Percentiles rank a stretch among this genome's conserved stretches.
Evolutionary conservation across 768 basidiomycete genomes (phyloP).

Genomic region (Leucogyrophana mollusca): DNA sequence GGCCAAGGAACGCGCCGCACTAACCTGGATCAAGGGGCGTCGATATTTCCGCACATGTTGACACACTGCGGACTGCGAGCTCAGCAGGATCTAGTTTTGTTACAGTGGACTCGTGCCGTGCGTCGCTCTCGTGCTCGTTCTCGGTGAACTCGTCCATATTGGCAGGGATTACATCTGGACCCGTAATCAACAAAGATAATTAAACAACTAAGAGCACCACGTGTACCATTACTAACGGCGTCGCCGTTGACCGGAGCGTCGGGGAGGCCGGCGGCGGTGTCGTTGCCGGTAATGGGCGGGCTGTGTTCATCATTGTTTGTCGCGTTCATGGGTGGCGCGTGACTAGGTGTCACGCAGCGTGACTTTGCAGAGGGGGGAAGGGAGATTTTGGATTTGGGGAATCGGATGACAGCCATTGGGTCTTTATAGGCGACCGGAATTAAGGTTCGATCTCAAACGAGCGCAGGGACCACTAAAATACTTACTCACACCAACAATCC

Average conservation of each 20-base stretch:
- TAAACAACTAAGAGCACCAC: conserved; percentile 31
- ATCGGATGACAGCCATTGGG: conserved; percentile 64
- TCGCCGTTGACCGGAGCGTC: conserved; percentile 12
- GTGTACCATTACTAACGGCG: conserved; percentile 38
- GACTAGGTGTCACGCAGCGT: conserved; percentile 66
- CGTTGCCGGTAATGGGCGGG: conserved; percentile 27
- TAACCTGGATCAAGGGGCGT: conserved; percentile 53
- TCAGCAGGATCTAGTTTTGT: conserved; percentile 43
- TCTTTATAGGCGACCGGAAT: conserved; percentile 80
- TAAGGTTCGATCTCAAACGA: conserved; percentile 80
- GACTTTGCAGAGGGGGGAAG: conserved; percentile 47
- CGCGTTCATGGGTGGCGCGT: conserved; percentile 71
- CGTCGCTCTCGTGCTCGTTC: conserved; percentile 63
- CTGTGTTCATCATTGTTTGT: conserved; percentile 25
- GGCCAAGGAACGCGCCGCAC: conserved; percentile 20
- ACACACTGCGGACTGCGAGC: conserved; percentile 30
- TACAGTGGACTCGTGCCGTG: conserved; percentile 56
- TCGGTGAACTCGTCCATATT: conserved; percentile 25
- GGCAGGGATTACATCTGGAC: too few species aligned
- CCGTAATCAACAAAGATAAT: conserved; percentile 15
- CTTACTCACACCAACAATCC: conserved; percentile 32
- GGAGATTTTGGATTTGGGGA: conserved; percentile 66
- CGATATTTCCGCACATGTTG: conserved; percentile 35
- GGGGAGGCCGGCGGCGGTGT: conserved; percentile 20
- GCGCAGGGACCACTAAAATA: conserved; percentile 65